phyloP scores from a whole-genome alignment of 202 grass and related monocot genomes.

The Setaria viridis region DNA sequence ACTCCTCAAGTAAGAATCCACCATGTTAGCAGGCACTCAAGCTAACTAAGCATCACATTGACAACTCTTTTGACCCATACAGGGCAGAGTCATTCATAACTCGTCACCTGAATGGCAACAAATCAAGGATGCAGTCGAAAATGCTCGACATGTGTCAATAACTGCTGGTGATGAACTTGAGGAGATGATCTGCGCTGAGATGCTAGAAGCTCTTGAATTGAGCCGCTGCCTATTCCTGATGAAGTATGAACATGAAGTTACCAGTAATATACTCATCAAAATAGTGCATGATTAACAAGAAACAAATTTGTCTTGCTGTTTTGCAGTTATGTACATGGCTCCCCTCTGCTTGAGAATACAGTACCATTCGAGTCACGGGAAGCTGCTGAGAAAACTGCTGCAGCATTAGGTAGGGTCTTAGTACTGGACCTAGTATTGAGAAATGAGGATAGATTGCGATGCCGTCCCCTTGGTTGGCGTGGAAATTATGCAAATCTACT shows the following conservation, averaged over 20 bases:
- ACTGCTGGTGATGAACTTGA: slow-evolving; percentile 64
- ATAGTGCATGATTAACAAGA: slow-evolving; percentile 27
- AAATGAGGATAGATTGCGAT: slow-evolving; percentile 91
- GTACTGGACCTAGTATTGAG: slow-evolving; percentile 88
- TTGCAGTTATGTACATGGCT: slow-evolving; percentile 94
- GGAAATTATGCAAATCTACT: slow-evolving; percentile 93
- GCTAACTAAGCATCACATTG: slow-evolving; percentile 28
- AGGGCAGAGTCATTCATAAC: slow-evolving; percentile 91
- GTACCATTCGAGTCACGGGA: slow-evolving; percentile 65
- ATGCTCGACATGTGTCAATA: slow-evolving; percentile 55
- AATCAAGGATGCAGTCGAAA: slow-evolving; percentile 92
- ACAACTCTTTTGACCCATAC: slow-evolving; percentile 39
- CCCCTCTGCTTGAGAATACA: slow-evolving; percentile 72
- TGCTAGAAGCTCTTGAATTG: slow-evolving; percentile 91
- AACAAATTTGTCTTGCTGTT: slow-evolving; percentile 42
- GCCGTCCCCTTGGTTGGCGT: slow-evolving; percentile 87
- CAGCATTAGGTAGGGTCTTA: slow-evolving; percentile 86
- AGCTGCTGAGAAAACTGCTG: slow-evolving; percentile 73
- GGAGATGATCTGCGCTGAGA: slow-evolving; percentile 74
- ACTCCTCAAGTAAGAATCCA: slow-evolving; percentile 80
- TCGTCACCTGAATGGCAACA: slow-evolving; percentile 83
- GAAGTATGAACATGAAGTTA: slow-evolving; percentile 70
- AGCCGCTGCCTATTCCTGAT: slow-evolving; percentile 91
- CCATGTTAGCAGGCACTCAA: slow-evolving; percentile 33
- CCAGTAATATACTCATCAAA: slow-evolving; percentile 32